Base-by-base conservation (phyloP, 2,329 filamentous ascomycete genomes). In the Fusarium neocosmosporiellum region DNA sequence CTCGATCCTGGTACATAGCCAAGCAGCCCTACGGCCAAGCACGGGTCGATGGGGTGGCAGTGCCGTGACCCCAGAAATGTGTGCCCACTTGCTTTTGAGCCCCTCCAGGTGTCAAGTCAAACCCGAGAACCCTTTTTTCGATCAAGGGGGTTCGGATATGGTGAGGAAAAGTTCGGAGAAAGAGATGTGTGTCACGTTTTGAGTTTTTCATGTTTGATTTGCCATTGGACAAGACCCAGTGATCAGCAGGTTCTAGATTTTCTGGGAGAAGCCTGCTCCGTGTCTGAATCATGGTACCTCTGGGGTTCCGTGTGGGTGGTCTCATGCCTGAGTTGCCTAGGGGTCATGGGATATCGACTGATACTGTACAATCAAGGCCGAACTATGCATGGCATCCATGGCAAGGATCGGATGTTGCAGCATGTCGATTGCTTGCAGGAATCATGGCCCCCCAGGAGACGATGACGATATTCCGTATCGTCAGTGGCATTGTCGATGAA, bases 231-330 rank as follows among this genome's bases (percentile, higher is more conserved):
- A 18, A 22, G n/a, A 27, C 16, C n/a, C 63, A 29, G 34, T 20
- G 48, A 60, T 63, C 61, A 74, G 59, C 37, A 63, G 62, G 41
- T 62, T 72, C 68, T 41, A 59, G 67, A 63, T 29, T 54, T 53
- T 50, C 18, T 24, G 7, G 20, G 34, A 69, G 64, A 64, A 59
- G 50, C 41, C 20, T 41, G 54, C 54, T 59, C 18, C 41, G 57
- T 31, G 27, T 59, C 27, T n/a, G 48, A 57, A 41, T 63, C 43
- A 36, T 58, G n/a, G 24, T 60, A 20, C 14, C 54, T 54, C 20
- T 36, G 36, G 37, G 48, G 46, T 31, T 57, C 37, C 34, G 59
- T 57, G 66, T 50, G 59, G 67, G 59, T 67, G 39, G 62, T 62
- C 41, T 59, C 63, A 33, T 62, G 50, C 61, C 22, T 55, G 27